These are phyloP conservation scores for Aspergillus quadrilineatus DNA, from an alignment of 2,329 filamentous ascomycete genomes.

Conservation along the genomic window DNA sequence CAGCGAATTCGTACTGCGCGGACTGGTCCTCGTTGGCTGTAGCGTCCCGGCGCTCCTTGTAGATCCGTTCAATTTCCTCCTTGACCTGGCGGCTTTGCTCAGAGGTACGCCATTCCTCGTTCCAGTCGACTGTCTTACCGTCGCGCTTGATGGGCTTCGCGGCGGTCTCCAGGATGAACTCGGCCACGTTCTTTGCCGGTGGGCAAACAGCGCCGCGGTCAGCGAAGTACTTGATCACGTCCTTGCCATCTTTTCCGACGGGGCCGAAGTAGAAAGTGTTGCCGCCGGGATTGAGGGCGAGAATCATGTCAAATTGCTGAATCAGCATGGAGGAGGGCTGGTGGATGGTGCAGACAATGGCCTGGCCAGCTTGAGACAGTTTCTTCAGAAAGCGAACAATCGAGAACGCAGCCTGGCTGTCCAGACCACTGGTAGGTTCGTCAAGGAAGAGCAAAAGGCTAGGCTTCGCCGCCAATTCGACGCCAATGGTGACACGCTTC, in stretches of 20 bases:
- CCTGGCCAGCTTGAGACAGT: constrained; percentile 64
- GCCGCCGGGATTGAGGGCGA: constrained; percentile 66
- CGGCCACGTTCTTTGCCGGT: constrained; percentile 64
- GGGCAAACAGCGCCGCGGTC: constrained; percentile 66
- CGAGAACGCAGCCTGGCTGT: constrained; percentile 67
- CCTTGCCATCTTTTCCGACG: constrained; percentile 64
- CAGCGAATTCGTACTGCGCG: constrained; percentile 61
- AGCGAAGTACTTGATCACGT: constrained; percentile 67
- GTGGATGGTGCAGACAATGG: constrained; percentile 73
- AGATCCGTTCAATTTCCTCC: constrained; percentile 65
- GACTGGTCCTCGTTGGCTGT: constrained; percentile 43
- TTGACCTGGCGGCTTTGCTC: constrained; percentile 59
- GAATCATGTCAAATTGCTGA: constrained; percentile 71
- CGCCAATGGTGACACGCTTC: constrained; percentile 71
- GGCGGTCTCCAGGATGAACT: constrained; percentile 66
- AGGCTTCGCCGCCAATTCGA: constrained; percentile 70
- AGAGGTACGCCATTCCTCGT: constrained; percentile 70
- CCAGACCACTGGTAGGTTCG: constrained; percentile 69
- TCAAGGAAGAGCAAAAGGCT: constrained; percentile 68
- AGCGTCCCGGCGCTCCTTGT: constrained; percentile 55
- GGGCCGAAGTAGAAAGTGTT: constrained; percentile 74
- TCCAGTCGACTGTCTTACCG: constrained; percentile 66
- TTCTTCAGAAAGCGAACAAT: constrained; percentile 70
- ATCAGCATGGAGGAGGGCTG: constrained; percentile 69
- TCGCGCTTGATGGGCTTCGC: constrained; percentile 57